A percentile compares a stretch with the other conserved stretches of the same genome.
Conservation (phyloP, 164 flowering plant species). For the Tetrastigma voinierianum region DNA sequence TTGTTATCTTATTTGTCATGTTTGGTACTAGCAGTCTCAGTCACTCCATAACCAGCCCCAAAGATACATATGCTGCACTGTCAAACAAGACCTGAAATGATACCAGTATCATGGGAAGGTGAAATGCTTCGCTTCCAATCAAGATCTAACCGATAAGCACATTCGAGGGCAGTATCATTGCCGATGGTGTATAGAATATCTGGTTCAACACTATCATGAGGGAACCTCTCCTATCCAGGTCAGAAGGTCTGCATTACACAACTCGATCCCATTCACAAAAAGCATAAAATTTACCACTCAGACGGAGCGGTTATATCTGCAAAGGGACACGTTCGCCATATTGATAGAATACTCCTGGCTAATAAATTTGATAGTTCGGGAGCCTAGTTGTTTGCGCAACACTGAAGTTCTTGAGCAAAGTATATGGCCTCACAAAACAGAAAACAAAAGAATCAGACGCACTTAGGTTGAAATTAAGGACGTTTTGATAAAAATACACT, state of each 20-base stretch:
- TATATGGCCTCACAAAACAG: slow-evolving; percentile 48
- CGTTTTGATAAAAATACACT: slow-evolving; percentile 73
- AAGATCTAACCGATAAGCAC: slow-evolving; percentile 67
- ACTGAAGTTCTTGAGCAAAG: slow-evolving; percentile 73
- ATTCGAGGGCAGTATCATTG: slow-evolving; percentile 69
- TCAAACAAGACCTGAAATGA: slow-evolving; percentile 64
- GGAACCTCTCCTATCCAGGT: slow-evolving; percentile 20
- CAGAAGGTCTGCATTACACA: slow-evolving; percentile 57
- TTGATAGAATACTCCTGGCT: slow-evolving; percentile 63
- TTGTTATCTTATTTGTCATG: slow-evolving; percentile 37
- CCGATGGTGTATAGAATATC: slow-evolving; percentile 22
- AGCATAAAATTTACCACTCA: slow-evolving; percentile 50
- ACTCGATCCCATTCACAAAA: slow-evolving; percentile 95
- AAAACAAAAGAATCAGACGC: slow-evolving; percentile 54
- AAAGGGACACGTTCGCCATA: slow-evolving; percentile 41
- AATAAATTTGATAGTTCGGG: slow-evolving; percentile 53
- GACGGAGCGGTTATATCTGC: slow-evolving; percentile 67
- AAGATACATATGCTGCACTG: slow-evolving; percentile 52
- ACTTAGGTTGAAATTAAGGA: slow-evolving; percentile 42
- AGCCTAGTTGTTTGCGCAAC: slow-evolving; percentile 62
- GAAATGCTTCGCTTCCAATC: slow-evolving; percentile 75
- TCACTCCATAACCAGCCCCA: too few relatives aligned
- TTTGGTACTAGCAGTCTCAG: slow-evolving; percentile 33
- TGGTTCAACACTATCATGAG: slow-evolving; percentile 47
- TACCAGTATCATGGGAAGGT: slow-evolving; percentile 54